These are phyloP conservation scores for Capsella rubella DNA, from an alignment of 441 rosid species.

Conservation along the genomic window DNA sequence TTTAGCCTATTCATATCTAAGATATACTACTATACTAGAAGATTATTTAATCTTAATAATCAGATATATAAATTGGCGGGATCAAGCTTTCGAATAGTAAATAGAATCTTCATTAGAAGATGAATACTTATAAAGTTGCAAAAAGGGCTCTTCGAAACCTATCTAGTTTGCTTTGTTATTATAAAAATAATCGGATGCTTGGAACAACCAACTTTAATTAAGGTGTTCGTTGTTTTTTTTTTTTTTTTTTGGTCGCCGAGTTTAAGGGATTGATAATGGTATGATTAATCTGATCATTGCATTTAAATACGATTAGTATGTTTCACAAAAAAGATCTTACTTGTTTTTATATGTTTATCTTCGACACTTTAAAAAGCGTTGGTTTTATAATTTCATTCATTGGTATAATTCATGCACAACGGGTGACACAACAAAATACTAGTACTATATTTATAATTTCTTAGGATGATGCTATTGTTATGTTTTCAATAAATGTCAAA, in stretches of 20 bases:
- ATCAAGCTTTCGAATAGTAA: constrained; percentile 34
- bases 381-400: background rate
- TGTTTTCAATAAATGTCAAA: constrained; percentile 11
- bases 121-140: constrained; percentile 11
- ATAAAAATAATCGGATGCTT: background rate
- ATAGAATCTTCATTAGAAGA: constrained; percentile 22
- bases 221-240: background rate
- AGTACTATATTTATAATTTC: background rate
- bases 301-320: background rate
- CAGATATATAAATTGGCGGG: constrained; percentile 33
- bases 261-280: background rate
- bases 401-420: background rate
- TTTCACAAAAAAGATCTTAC: background rate
- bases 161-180: constrained; percentile 30
- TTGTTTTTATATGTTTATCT: constrained; percentile 1
- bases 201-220: constrained; percentile 17
- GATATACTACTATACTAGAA: background rate
- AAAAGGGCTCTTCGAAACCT: constrained; percentile 24
- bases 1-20: no score
- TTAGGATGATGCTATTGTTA: constrained; percentile 16
- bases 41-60: background rate
- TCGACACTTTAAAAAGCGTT: background rate
- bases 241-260: background rate
- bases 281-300: background rate
- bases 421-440: constrained; percentile 4